Evolutionary conservation across 495 filamentous ascomycete genomes (phyloP).

Genomic region (Aspergillus taichungensis): DNA sequence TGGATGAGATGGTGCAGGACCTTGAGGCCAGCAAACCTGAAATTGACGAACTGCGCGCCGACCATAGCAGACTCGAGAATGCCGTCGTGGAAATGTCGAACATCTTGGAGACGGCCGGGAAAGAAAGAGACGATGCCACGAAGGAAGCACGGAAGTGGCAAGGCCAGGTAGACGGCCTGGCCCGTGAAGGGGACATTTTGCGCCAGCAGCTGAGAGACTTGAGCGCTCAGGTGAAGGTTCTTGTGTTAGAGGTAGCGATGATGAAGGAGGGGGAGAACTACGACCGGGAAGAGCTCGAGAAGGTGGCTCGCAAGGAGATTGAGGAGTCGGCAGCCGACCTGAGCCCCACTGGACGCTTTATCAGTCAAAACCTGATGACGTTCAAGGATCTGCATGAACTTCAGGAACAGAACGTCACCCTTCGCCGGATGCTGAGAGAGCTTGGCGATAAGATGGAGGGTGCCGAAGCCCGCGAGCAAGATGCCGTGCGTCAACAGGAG

Average conservation of each 20-base stretch:
- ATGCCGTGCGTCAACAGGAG: conserved; percentile 59
- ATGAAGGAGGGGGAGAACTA: conserved; percentile 70
- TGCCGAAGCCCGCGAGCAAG: conserved; percentile 66
- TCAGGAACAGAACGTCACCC: conserved; percentile 78
- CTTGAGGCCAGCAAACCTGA: conserved; percentile 53
- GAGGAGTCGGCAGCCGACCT: conserved; percentile 52
- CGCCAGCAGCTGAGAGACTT: conserved; percentile 86
- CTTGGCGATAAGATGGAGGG: conserved; percentile 86
- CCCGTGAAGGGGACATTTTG: conserved; percentile 68
- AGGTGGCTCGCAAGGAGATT: conserved; percentile 54
- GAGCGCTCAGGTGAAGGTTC: conserved; percentile 77
- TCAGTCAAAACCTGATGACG: conserved; percentile 69
- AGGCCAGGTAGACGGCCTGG: conserved; percentile 56
- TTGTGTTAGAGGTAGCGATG: conserved; percentile 73
- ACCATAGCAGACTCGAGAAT: conserved; percentile 45
- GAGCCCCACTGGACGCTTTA: conserved; percentile 74
- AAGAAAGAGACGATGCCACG: conserved; percentile 46
- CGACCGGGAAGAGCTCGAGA: conserved; percentile 60
- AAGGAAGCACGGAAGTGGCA: conserved; percentile 65
- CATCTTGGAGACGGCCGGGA: conserved; percentile 46
- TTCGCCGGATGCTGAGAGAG: conserved; percentile 71
- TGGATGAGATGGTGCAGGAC: conserved; percentile 70
- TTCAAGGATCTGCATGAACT: conserved; percentile 80
- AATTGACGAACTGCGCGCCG: conserved; percentile 49
- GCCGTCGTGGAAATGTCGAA: conserved; percentile 78